A percentile compares a stretch with the other conserved stretches of the same genome.
phyloP scores from a whole-genome alignment of 331 rosid species.

The Dryas integrifolia region DNA sequence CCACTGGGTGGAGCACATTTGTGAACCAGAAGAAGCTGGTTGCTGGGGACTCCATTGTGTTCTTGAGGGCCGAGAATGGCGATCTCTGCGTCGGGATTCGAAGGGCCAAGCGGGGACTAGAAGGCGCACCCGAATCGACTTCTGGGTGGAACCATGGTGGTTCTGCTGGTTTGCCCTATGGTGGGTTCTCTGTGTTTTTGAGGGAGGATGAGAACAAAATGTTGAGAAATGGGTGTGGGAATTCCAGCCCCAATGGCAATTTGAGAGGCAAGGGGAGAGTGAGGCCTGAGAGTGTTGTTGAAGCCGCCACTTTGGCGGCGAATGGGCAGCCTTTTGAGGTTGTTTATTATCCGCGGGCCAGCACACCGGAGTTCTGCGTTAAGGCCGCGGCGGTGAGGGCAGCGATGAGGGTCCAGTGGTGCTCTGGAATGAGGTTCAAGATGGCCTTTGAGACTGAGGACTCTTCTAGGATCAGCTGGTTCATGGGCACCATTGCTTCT shows the following conservation, averaged over 20 bases:
- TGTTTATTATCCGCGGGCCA: constrained; percentile 74
- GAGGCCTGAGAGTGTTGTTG: constrained; percentile 69
- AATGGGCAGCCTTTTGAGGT: constrained; percentile 69
- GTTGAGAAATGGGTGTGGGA: constrained; percentile 51
- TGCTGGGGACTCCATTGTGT: constrained; percentile 95
- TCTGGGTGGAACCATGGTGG: constrained; percentile 62
- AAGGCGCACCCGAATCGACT: constrained; percentile 35
- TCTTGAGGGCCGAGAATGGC: constrained; percentile 68
- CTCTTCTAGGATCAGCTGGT: constrained; percentile 94
- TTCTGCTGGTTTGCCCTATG: constrained; percentile 32
- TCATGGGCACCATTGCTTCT: constrained; percentile 86
- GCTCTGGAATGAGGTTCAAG: constrained; percentile 90
- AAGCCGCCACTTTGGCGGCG: constrained; percentile 62
- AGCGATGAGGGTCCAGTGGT: constrained; percentile 86
- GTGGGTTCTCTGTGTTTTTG: constrained; percentile 58
- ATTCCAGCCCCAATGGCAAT: constrained; percentile 25
- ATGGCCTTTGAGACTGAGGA: constrained; percentile 99
- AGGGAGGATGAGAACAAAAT: constrained; percentile 58
- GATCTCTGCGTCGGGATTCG: constrained; percentile 89
- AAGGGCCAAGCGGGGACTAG: constrained; percentile 64
- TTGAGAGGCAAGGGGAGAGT: constrained; percentile 46
- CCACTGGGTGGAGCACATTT: constrained; percentile 96
- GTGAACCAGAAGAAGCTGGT: constrained; percentile 95
- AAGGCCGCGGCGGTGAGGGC: constrained; percentile 62
- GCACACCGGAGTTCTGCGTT: constrained; percentile 88